These are phyloP conservation scores for Bacterosira constricta DNA, from an alignment of 108 stramenopile species.

Conservation along the genomic window DNA sequence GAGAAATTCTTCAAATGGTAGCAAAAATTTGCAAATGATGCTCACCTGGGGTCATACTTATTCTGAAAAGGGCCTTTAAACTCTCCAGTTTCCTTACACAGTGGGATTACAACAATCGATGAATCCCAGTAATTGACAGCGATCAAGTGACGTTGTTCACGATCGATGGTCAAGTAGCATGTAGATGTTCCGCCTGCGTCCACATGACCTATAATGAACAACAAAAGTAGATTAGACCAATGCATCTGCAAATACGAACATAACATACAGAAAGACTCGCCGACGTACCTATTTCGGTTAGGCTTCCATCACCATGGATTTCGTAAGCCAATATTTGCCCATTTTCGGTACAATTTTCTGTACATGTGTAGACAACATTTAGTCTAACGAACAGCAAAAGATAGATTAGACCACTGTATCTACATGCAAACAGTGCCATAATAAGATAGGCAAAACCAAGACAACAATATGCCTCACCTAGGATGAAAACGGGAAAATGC, in stretches of 20 bases:
- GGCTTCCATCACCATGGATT: constrained; percentile 64
- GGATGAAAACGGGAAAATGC: constrained; percentile 94
- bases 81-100: constrained; percentile 69
- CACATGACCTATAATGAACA: no score
- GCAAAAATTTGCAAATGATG: no score
- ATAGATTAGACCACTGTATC: background rate
- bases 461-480: constrained; percentile 22
- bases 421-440: background rate
- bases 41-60: constrained; percentile 44
- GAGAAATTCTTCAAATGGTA: no score
- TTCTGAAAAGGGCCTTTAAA: constrained; percentile 58
- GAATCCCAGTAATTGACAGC: constrained; percentile 97
- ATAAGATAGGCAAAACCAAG: background rate
- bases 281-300: constrained; percentile 71
- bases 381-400: constrained; percentile 30
- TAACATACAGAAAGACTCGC: no score
- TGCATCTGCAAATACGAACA: no score
- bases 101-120: constrained; percentile 83
- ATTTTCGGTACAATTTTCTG: constrained; percentile 91
- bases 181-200: constrained; percentile 93
- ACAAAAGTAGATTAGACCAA: no score
- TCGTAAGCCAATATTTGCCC: constrained; percentile 84
- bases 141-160: constrained; percentile 72
- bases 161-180: constrained; percentile 94
- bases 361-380: constrained; percentile 96